Percentiles rank a stretch among this genome's conserved stretches.
These are phyloP conservation scores for Cladosporium sp. DNA, from an alignment of 2,329 filamentous ascomycete genomes.

Conservation along the genomic window DNA sequence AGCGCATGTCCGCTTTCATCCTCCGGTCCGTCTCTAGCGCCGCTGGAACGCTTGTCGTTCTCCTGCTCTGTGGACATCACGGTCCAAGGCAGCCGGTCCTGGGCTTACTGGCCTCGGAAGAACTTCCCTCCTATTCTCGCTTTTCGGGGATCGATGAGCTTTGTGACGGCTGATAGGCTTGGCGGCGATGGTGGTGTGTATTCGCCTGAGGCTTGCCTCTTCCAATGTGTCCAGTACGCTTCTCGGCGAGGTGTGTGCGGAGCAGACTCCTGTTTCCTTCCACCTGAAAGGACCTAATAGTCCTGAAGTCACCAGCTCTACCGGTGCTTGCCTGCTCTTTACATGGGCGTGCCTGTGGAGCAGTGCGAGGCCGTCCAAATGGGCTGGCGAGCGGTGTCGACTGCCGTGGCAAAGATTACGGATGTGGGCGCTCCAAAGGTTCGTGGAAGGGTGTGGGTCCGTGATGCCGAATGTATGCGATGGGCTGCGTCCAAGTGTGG, in stretches of 20 bases:
- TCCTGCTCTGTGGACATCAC: slow-evolving; percentile 16
- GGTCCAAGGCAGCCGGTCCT: background rate
- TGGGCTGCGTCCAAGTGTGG: background rate
- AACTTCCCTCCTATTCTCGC: too few relatives aligned
- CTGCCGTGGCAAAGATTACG: background rate
- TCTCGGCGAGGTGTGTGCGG: too few relatives aligned
- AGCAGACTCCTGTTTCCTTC: background rate
- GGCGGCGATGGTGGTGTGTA: too few relatives aligned
- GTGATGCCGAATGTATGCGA: background rate
- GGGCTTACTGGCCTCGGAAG: too few relatives aligned
- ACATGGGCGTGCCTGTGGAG: background rate
- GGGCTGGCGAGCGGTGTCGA: background rate
- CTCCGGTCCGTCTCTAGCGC: background rate
- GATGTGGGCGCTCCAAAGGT: too few relatives aligned
- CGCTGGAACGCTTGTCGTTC: background rate
- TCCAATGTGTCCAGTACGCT: too few relatives aligned
- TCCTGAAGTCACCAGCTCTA: slow-evolving; percentile 12
- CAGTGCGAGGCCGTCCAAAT: background rate
- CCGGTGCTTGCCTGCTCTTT: background rate
- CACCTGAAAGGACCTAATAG: slow-evolving; percentile 18
- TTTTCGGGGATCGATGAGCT: too few relatives aligned
- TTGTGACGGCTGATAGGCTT: too few relatives aligned
- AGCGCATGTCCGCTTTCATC: slow-evolving; percentile 5
- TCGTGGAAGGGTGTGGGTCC: slow-evolving; percentile 1
- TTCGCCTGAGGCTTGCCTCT: too few relatives aligned